These are phyloP conservation scores for Oryza meyeriana DNA, from an alignment of 176 grass and related monocot species.

Conservation along the genomic window DNA sequence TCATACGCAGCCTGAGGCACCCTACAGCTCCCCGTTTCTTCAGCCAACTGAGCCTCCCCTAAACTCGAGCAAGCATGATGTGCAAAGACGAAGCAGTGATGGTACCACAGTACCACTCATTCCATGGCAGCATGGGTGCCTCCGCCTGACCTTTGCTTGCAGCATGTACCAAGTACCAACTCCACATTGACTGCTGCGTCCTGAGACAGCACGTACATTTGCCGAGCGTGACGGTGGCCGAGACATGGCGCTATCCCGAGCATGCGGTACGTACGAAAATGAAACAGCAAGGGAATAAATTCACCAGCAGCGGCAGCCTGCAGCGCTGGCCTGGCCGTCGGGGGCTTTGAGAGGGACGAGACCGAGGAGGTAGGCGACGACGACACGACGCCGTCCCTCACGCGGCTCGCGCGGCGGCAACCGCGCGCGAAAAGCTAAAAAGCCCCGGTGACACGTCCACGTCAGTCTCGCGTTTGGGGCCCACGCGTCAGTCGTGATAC, in stretches of 20 bases:
- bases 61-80: too few relatives aligned
- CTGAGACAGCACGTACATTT: not conserved
- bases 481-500: not conserved
- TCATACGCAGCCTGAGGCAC: too few relatives aligned
- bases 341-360: not conserved
- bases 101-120: too few relatives aligned
- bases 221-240: not conserved
- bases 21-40: too few relatives aligned
- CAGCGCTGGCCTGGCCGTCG: not conserved
- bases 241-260: not conserved
- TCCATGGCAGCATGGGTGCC: not conserved
- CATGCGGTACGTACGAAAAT: not conserved
- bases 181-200: not conserved
- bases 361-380: not conserved
- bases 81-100: not conserved
- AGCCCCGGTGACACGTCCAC: slow-evolving; percentile 18
- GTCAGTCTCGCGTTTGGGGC: not conserved
- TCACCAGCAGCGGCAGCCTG: not conserved
- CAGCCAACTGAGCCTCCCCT: too few relatives aligned
- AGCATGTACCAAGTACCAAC: not conserved
- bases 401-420: not conserved
- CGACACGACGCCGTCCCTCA: not conserved
- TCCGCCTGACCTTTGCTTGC: too few relatives aligned
- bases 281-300: not conserved
- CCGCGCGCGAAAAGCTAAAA: not conserved